phyloP scores from a whole-genome alignment of 352 stramenopile genomes.

The Phytophthora pistaciae region DNA sequence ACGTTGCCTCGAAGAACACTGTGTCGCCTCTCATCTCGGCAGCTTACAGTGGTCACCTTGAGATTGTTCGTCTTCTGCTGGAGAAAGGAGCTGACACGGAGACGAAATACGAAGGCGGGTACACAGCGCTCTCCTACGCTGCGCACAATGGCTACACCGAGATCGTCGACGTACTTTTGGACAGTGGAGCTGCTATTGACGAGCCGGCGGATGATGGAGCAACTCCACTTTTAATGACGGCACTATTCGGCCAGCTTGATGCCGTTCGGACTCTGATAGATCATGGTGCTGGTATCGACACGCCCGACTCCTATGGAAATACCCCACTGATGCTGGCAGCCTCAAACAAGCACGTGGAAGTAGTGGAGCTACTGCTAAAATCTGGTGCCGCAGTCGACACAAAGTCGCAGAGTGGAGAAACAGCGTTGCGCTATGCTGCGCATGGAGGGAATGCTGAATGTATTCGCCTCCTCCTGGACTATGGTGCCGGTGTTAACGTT shows the following conservation, averaged over 20 bases:
- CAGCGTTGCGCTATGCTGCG: conserved; percentile 4
- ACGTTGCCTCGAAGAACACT: not conserved
- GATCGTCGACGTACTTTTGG: not conserved
- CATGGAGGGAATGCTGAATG: not conserved
- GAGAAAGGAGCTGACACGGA: not conserved
- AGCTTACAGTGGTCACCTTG: not conserved
- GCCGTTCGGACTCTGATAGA: not conserved
- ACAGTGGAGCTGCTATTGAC: not conserved
- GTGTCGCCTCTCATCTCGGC: not conserved
- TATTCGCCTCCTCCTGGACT: conserved; percentile 11
- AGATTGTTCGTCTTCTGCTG: not conserved
- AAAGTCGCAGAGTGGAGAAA: conserved; percentile 4
- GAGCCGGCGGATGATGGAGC: not conserved
- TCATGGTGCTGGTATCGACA: conserved; percentile 10
- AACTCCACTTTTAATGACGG: conserved; percentile 10
- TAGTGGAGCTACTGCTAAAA: conserved; percentile 13
- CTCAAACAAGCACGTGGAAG: not conserved
- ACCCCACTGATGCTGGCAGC: conserved; percentile 17
- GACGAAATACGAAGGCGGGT: not conserved
- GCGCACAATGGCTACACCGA: not conserved
- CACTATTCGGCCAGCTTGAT: conserved; percentile 6
- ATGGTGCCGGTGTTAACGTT: conserved; percentile 12
- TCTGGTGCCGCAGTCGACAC: not conserved
- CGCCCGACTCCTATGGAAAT: conserved; percentile 3
- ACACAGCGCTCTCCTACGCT: not conserved